Base-by-base conservation (phyloP, 176 grass and related monocot species). In the Melocanna baccifera region DNA sequence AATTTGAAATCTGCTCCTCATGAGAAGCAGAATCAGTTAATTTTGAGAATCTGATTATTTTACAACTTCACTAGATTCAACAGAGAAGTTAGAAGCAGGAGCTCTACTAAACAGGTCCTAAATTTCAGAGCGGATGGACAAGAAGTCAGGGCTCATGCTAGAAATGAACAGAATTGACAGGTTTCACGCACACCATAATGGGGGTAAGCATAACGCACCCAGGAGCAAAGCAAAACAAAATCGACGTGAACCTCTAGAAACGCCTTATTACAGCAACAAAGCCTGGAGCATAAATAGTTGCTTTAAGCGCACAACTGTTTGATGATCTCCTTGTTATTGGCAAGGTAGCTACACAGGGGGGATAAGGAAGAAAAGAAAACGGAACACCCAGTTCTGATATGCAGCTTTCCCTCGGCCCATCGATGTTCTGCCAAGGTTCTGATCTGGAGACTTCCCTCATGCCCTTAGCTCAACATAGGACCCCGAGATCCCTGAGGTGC, bases 401-500 rank as follows among this genome's bases (percentile, higher is more conserved):
- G 59, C 73, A 83, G 68, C 47, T 25, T 78, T 51, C 73, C 39
- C 46, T 72, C 72, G 5, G 20, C 36, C 45, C 71, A 77, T 85
- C 5, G 1, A 82, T 39, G 63, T 71, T 71, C 68, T 18, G 40
- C 42, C 19, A 68, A 1, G 1, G 56, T 76, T 72, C 57, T 65
- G 13, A 71, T 69, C 23, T 83, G 57, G 10, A 59, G 36, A 18
- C 48, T 79, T 83, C 14, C 80, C 39, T 92, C 91, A 98, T 28
- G 91, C 86, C 81, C 95, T 92, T 39, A 95, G 84, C 84, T 98
- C 95, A 61, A 98, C 91, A 73, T 98, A 98, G 34, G 92, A 98
- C 19, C 95, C 95, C n/a, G 95, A 95, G 79, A 98, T 92, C 47
- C 96, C 96, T 16, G 92, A 98, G 15, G 96, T 98, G 20, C 96